Base-by-base conservation (phyloP, 148 eudicot species). In the Cornus suecica region DNA sequence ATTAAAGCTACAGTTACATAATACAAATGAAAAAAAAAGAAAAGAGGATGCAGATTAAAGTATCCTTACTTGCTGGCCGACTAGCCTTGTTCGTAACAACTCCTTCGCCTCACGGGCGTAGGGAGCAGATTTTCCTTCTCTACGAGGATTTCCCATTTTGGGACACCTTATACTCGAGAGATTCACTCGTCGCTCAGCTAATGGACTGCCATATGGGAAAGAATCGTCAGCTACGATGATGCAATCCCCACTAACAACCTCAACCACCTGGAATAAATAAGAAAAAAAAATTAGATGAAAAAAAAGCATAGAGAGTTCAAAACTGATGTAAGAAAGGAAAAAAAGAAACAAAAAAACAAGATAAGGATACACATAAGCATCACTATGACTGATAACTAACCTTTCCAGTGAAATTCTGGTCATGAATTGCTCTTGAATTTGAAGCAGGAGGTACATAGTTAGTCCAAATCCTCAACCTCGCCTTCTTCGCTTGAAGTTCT, bases 21-120 rank as follows among this genome's bases (percentile, higher is more conserved):
- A 28, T 32, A 77, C 51, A 54, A 67, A 73, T 31, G 20, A 30
- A 68, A 37, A n/a, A 34, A 30, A 26, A 1, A 70, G 52, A 32
- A 51, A 1, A 70, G 52, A 32, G 31, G 25, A 66, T 31, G 66
- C n/a, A 2, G 42, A 26, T 6, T 8, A 16, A 41, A 27, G 20
- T 16, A 63, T 31, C 1, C 75, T 34, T 82, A 96, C 99, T 85
- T 93, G 98, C 66, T 87, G 94, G 64, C 97, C 99, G 74, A 96
- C 89, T 28, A 96, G 85, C 65, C 92, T 88, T 54, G 87, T 82
- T 71, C 99, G 92, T 65, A 96, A 85, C 56, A 96, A 87, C 62
- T 96, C 99, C 79, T 89, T 93, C 22, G 99, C 94, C 65, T 93
- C 99, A 68, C 95, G 93, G 75, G 99, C 97, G 81, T 85, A 88